Evolutionary conservation across 23 red algal species (phyloP).

Genomic region (Gracilaria gracilis): DNA sequence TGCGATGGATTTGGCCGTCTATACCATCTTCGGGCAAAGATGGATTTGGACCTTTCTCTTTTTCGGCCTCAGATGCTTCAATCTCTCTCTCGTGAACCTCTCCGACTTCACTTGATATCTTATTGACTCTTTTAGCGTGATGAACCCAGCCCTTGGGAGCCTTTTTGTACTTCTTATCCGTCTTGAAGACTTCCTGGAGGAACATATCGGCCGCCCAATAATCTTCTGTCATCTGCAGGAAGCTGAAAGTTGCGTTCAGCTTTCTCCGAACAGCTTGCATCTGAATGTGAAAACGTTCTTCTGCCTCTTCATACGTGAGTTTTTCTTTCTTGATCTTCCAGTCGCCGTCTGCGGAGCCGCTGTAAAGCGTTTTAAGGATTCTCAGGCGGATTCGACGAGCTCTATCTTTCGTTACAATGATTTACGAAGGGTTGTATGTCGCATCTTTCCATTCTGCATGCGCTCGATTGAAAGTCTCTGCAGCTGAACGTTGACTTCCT

Average conservation of each 20-base stretch:
- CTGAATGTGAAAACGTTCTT: not conserved
- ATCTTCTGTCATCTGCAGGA: constrained; percentile 6
- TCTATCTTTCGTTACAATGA: not conserved
- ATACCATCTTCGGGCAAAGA: too few relatives aligned
- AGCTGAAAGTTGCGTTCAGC: constrained; percentile 3
- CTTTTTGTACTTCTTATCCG: not conserved
- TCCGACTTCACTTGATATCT: too few relatives aligned
- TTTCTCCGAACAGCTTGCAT: not conserved
- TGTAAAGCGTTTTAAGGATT: constrained; percentile 13
- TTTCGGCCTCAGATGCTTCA: too few relatives aligned
- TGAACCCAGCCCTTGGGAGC: not conserved
- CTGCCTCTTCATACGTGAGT: not conserved
- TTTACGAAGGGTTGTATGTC: not conserved
- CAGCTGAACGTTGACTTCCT: not conserved
- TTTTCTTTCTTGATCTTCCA: not conserved
- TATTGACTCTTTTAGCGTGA: not conserved
- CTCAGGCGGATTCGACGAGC: not conserved
- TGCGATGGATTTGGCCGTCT: too few relatives aligned
- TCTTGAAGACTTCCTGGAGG: too few relatives aligned
- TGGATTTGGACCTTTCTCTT: too few relatives aligned
- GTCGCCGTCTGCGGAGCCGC: too few relatives aligned
- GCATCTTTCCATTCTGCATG: not conserved
- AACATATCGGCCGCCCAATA: not conserved
- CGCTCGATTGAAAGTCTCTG: not conserved
- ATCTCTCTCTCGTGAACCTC: too few relatives aligned